Evolutionary conservation across 2,329 filamentous ascomycete genomes (phyloP), one percentile per base, ranked within the genome.

Genomic region (Didymella keratinophila): DNA sequence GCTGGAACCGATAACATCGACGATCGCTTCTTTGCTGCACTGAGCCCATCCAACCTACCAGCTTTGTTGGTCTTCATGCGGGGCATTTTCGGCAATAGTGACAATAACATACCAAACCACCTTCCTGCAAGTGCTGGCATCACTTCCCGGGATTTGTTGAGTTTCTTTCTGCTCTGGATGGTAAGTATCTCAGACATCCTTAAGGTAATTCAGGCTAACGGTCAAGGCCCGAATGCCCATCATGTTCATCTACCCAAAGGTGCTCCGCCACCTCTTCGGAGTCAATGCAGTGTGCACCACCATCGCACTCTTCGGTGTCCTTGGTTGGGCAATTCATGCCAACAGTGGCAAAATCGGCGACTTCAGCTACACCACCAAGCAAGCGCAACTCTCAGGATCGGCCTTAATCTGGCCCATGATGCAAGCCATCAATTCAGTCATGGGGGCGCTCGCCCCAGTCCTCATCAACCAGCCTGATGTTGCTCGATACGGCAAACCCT

Each of bases 51-150:
- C 4, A 52, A 62, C 0, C 39, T 74, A 1, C 73, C 76, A 4
- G 32, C 55, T 1, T 79, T 63, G 7, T 63, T 63, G 18, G 64
- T 67, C 1, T 67, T 67, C 55, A 67, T 67, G 64, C 52, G 63
- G 14, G 63, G 52, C 0, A 65, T 65, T 4, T 67, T 67, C 20
- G 64, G 64, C 9, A 67, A 65, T 18, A 54, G 63, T 7, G 68
- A 63, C 52, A 45, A 54, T 12, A 62, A 61, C 14, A 78, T 83
- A 58, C 74, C 76, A 16, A 82, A 84, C 61, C 79, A 79, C 28
- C 72, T 84, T 9, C 78, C 81, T 0, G 71, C 67, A 4, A 76
- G 64, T 42, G 75, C 77, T n/a, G 77, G 78, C n/a, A 73, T 78
- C 32, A 77, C 75, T 0, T 76, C 70, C 6, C 61, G 68, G 20